A percentile compares a stretch with the other conserved stretches of the same genome.
These are phyloP conservation scores for Leptomonas pyrrhocoris DNA, from an alignment of 208 protist genomes.

Conservation along the genomic window DNA sequence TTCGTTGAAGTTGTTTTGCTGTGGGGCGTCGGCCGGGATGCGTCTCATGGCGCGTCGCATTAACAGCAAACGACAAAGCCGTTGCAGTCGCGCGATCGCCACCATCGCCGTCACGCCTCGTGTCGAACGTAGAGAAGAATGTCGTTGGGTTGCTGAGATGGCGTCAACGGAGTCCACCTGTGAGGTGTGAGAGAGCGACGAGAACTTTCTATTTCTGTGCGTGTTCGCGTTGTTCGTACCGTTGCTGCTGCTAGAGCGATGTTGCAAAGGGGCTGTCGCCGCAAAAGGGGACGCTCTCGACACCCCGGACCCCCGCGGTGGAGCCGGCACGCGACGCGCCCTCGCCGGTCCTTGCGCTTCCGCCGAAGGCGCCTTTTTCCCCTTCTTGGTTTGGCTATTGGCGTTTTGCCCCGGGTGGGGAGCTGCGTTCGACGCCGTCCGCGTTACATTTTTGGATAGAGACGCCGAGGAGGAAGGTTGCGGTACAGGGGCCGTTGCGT, in stretches of 20 bases:
- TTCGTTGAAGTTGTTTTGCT: neutral
- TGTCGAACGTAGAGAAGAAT: neutral
- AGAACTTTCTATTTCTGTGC: neutral
- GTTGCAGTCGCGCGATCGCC: constrained; percentile 45
- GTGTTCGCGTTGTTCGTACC: neutral
- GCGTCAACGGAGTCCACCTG: neutral
- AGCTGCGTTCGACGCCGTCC: neutral
- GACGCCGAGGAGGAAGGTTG: neutral
- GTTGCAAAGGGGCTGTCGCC: neutral
- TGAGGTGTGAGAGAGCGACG: neutral
- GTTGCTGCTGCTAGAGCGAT: neutral
- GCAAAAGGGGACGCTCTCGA: neutral
- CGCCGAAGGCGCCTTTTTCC: neutral
- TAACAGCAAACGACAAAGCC: constrained; percentile 40
- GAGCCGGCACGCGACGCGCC: neutral
- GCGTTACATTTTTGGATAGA: neutral
- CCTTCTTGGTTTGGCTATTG: neutral
- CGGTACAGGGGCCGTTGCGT: neutral
- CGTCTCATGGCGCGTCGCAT: constrained; percentile 20
- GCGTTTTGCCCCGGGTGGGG: neutral
- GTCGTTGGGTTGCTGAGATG: neutral
- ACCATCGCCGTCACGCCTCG: constrained; percentile 38
- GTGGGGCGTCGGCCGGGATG: neutral
- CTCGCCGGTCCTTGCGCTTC: neutral
- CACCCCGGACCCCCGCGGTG: neutral